Evolutionary conservation across 2,329 filamentous ascomycete genomes (phyloP).

Genomic region (Xylariaceae sp.): DNA sequence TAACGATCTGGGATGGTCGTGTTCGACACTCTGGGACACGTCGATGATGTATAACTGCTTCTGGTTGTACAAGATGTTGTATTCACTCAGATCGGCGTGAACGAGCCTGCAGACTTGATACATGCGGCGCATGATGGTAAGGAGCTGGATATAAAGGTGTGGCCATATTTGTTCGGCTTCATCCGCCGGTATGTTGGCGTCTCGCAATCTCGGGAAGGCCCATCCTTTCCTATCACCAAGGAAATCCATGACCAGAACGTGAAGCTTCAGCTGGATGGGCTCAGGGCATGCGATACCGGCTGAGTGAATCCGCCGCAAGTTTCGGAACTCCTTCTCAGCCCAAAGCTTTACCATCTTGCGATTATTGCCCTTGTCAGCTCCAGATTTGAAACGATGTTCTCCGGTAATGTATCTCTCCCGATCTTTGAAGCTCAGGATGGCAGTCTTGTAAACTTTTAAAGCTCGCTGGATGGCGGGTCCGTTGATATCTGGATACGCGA

Average conservation of each 20-base stretch:
- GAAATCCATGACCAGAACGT: constrained; percentile 94
- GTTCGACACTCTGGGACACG: constrained; percentile 95
- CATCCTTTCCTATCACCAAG: constrained; percentile 82
- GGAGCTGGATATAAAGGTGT: constrained; percentile 72
- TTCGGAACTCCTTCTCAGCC: constrained; percentile 98
- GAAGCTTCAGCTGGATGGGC: constrained; percentile 82
- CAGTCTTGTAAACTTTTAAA: constrained; percentile 99
- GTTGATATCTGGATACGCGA: constrained; percentile 55
- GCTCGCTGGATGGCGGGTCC: constrained; percentile 67
- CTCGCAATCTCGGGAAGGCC: constrained; percentile 82
- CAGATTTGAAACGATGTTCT: constrained; percentile 85
- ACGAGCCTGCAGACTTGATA: constrained; percentile 91
- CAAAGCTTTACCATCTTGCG: constrained; percentile 97
- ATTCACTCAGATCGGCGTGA: constrained; percentile 95
- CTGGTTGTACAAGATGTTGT: constrained; percentile 91
- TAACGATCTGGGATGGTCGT: constrained; percentile 86
- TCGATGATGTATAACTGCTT: constrained; percentile 88
- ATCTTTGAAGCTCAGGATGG: constrained; percentile 96
- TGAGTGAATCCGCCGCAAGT: constrained; percentile 76
- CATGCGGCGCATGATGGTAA: constrained; percentile 86
- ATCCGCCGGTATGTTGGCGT: constrained; percentile 69
- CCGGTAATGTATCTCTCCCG: constrained; percentile 92
- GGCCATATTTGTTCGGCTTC: constrained; percentile 71
- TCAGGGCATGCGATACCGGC: constrained; percentile 89
- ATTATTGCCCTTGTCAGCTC: constrained; percentile 92